A percentile compares a stretch with the other conserved stretches of the same genome.
Conservation (phyloP, 2,329 filamentous ascomycete species). For the Phaeosphaeriaceae sp. region DNA sequence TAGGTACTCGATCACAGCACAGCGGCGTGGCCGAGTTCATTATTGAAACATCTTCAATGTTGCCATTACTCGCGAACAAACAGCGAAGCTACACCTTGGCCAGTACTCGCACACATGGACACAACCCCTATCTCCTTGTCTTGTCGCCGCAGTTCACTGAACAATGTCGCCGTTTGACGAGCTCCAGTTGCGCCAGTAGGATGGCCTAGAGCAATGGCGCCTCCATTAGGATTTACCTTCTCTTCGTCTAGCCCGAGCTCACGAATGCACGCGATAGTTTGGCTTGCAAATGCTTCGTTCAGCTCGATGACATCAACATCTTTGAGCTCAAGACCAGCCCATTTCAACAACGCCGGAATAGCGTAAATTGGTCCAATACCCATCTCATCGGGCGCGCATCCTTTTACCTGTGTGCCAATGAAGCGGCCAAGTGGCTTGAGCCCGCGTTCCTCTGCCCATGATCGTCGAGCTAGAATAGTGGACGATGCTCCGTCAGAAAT, state of each 20-base stretch:
- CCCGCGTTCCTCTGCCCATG: constrained; percentile 81
- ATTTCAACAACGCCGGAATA: constrained; percentile 79
- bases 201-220: constrained; percentile 82
- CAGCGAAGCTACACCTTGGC: constrained; percentile 39
- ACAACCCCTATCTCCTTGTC: constrained; percentile 81
- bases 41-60: neutral
- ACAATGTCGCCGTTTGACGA: constrained; percentile 81
- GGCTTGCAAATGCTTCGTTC: constrained; percentile 96
- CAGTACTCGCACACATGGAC: constrained; percentile 73
- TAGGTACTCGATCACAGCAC: too few species aligned
- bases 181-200: constrained; percentile 77
- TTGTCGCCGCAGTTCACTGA: constrained; percentile 70
- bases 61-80: constrained; percentile 33
- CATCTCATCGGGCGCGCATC: constrained; percentile 93
- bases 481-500: constrained; percentile 93
- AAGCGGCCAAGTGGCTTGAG: constrained; percentile 94
- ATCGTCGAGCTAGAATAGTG: constrained; percentile 89
- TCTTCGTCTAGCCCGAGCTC: constrained; percentile 69
- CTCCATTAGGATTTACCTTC: constrained; percentile 82
- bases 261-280: constrained; percentile 87
- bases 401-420: constrained; percentile 87
- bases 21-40: constrained; percentile 8
- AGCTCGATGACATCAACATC: constrained; percentile 91
- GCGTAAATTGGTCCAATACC: constrained; percentile 80
- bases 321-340: constrained; percentile 75